phyloP scores from a whole-genome alignment of 31 red algal species.

The Porphyra umbilicalis region DNA sequence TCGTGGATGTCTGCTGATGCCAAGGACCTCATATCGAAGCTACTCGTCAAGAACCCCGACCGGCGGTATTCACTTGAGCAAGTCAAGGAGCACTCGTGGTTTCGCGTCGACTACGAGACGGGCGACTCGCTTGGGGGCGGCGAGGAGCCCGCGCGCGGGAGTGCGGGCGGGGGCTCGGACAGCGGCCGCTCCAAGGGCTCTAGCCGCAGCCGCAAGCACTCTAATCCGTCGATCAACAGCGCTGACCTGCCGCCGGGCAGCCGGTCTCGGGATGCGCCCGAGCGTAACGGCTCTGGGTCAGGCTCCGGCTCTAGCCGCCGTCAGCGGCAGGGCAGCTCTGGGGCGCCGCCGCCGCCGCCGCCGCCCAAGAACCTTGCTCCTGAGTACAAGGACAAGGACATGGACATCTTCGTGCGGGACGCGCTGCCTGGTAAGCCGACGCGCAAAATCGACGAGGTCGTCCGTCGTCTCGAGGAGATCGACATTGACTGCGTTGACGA shows the following conservation, averaged over 20 bases:
- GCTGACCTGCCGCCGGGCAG: not conserved
- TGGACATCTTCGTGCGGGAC: slow-evolving; percentile 43
- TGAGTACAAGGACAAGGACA: slow-evolving; percentile 34
- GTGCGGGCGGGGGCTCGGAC: not conserved
- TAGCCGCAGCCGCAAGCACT: not conserved
- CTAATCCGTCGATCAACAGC: not conserved
- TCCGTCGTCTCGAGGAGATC: slow-evolving; percentile 45
- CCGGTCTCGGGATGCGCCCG: not conserved
- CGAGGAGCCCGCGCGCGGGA: not conserved
- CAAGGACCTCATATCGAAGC: slow-evolving; percentile 24
- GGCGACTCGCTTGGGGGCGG: slow-evolving; percentile 12
- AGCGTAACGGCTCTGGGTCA: not conserved
- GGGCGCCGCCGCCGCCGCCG: slow-evolving; percentile 1
- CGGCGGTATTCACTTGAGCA: slow-evolving; percentile 17
- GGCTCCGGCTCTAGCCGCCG: not conserved
- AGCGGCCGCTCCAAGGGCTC: not conserved
- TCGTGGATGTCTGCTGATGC: slow-evolving; percentile 12
- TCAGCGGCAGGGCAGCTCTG: not conserved
- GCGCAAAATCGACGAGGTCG: slow-evolving; percentile 63
- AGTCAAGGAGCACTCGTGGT: slow-evolving; percentile 57
- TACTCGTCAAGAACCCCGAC: slow-evolving; percentile 31
- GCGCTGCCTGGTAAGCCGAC: slow-evolving; percentile 72
- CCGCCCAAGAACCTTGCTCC: slow-evolving; percentile 32
- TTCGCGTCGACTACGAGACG: slow-evolving; percentile 67
- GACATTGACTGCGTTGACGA: slow-evolving; percentile 76